Conservation (phyloP, 495 filamentous ascomycete genomes). For the Parmelia sp. region DNA sequence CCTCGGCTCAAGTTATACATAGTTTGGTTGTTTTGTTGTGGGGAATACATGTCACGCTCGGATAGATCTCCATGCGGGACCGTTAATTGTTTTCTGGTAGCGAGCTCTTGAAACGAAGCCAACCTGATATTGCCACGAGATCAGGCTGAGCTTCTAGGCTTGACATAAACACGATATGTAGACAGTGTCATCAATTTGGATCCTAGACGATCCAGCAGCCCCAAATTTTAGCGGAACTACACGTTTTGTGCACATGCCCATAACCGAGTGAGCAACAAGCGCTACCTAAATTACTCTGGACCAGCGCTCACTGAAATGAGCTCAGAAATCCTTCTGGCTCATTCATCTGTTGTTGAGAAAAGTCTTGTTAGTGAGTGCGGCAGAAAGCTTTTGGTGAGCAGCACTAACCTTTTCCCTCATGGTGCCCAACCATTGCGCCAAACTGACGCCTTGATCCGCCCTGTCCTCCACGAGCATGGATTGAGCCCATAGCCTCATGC, state of each 20-base stretch:
- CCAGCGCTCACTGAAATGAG: conserved; percentile 17
- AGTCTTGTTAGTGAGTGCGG: conserved; percentile 7
- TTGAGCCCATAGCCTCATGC: conserved; percentile 92
- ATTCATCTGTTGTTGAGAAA: conserved; percentile 17
- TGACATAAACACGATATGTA: neutral
- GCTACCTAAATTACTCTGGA: neutral
- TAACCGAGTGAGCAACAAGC: neutral
- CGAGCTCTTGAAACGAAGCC: neutral
- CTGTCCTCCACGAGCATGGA: conserved; percentile 93
- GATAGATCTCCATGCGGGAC: neutral
- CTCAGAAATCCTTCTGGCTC: conserved; percentile 24
- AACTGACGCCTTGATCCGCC: conserved; percentile 85
- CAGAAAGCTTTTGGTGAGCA: neutral
- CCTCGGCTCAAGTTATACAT: neutral
- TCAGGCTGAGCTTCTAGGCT: neutral
- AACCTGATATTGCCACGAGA: conserved; percentile 2
- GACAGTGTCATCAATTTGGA: neutral
- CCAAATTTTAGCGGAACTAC: no score
- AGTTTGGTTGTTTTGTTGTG: neutral
- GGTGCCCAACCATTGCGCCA: conserved; percentile 86
- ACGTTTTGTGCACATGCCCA: neutral
- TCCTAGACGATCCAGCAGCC: neutral
- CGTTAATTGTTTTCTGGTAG: neutral
- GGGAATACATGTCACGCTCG: neutral
- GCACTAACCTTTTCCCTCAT: conserved; percentile 90